Percentiles rank a stretch among this genome's conserved stretches.
phyloP scores from a whole-genome alignment of 306 rosid species.

The Inga leiocalycina region DNA sequence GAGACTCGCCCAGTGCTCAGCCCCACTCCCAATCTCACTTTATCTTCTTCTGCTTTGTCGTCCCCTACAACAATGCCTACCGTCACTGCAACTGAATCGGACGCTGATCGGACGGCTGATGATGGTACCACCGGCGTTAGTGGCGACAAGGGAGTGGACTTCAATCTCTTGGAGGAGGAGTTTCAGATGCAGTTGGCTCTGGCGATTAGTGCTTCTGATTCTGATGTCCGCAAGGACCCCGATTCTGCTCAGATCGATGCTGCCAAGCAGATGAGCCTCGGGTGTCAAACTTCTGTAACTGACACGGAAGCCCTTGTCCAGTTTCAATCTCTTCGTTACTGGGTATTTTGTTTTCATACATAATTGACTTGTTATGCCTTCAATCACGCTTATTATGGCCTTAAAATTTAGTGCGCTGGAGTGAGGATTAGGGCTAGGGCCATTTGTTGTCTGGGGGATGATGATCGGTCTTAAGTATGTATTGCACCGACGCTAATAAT shows the following conservation, averaged over 20 bases:
- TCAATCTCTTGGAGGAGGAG: conserved; percentile 87
- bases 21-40: conserved; percentile 36
- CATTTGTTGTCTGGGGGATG: not conserved
- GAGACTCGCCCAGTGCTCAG: conserved; percentile 41
- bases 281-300: conserved; percentile 57
- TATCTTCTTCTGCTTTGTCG: conserved; percentile 43
- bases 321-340: conserved; percentile 76
- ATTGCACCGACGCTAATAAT: not conserved
- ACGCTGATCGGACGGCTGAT: conserved; percentile 48
- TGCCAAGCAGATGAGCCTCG: conserved; percentile 97
- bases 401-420: not conserved
- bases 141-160: conserved; percentile 51
- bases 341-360: conserved; percentile 49
- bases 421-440: conserved; percentile 20
- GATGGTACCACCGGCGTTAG: conserved; percentile 17
- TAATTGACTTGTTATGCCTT: not conserved
- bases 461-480: not conserved
- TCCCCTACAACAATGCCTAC: conserved; percentile 50
- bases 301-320: conserved; percentile 60
- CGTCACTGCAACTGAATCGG: conserved; percentile 45
- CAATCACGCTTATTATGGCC: not conserved
- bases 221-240: conserved; percentile 67
- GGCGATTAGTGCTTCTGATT: conserved; percentile 96
- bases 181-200: conserved; percentile 95
- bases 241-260: conserved; percentile 99